Percentiles rank a stretch among this genome's conserved stretches.
These are phyloP conservation scores for Pyrus hybrid DNA, from an alignment of 331 rosid genomes.

Conservation along the genomic window DNA sequence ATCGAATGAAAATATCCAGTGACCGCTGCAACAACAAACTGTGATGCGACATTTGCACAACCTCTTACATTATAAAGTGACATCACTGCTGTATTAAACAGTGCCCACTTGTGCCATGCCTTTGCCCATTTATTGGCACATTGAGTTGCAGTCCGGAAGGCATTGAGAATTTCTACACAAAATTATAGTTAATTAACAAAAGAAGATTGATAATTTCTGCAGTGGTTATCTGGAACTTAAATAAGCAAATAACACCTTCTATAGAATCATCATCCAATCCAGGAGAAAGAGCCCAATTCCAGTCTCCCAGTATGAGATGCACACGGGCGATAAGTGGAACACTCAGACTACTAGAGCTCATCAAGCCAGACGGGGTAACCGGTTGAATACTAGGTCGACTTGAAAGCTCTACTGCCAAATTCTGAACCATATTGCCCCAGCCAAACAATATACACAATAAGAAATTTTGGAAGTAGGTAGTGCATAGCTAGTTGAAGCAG, in stretches of 20 bases:
- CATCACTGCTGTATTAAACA: slow-evolving; percentile 96
- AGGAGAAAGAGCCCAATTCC: slow-evolving; percentile 85
- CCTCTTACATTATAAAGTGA: slow-evolving; percentile 79
- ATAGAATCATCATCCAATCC: slow-evolving; percentile 83
- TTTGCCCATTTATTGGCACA: slow-evolving; percentile 74
- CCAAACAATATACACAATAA: slow-evolving; percentile 14
- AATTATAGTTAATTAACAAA: slow-evolving; percentile 15
- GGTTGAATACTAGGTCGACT: slow-evolving; percentile 46
- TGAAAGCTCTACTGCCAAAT: slow-evolving; percentile 74
- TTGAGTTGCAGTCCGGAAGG: slow-evolving; percentile 70
- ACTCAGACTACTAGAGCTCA: slow-evolving; percentile 42
- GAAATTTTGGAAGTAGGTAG: not conserved
- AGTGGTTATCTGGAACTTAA: not conserved
- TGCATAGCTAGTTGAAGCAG: slow-evolving; percentile 5
- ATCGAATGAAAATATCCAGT: slow-evolving; percentile 97
- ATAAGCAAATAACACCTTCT: slow-evolving; percentile 40
- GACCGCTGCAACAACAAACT: slow-evolving; percentile 88
- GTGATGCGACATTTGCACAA: slow-evolving; percentile 57
- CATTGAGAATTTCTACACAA: slow-evolving; percentile 63
- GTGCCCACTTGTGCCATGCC: slow-evolving; percentile 97
- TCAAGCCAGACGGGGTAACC: slow-evolving; percentile 32
- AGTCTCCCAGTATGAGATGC: slow-evolving; percentile 59
- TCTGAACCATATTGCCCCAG: slow-evolving; percentile 28
- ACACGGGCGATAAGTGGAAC: slow-evolving; percentile 91
- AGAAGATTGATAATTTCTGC: not conserved